These are phyloP conservation scores for Podila epicladia DNA, from an alignment of 192 early-diverging fungal species.

Conservation along the genomic window DNA sequence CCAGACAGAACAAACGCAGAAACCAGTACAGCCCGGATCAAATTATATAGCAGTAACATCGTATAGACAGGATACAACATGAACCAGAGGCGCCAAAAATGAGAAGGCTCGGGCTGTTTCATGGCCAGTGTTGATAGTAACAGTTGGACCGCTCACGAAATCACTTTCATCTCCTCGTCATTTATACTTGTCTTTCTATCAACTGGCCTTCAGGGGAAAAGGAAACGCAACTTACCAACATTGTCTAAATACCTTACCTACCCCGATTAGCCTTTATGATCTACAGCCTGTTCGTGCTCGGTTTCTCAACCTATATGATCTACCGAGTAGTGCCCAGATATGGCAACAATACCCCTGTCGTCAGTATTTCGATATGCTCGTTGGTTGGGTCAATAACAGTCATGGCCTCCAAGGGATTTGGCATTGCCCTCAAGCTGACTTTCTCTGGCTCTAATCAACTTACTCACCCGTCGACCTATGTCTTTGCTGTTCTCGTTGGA, in stretches of 20 bases:
- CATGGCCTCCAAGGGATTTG: slow-evolving; percentile 94
- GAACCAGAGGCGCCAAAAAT: too few relatives aligned
- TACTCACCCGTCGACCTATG: slow-evolving; percentile 87
- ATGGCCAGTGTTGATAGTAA: too few relatives aligned
- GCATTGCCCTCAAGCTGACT: slow-evolving; percentile 91
- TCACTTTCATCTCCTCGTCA: too few relatives aligned
- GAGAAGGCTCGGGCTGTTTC: too few relatives aligned
- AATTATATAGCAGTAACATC: too few relatives aligned
- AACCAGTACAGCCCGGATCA: too few relatives aligned
- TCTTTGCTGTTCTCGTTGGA: slow-evolving; percentile 82
- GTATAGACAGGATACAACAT: too few relatives aligned
- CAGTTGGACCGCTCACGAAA: too few relatives aligned
- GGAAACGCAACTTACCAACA: background rate
- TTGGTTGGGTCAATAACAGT: slow-evolving; percentile 93
- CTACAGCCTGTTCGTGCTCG: slow-evolving; percentile 77
- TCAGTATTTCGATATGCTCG: slow-evolving; percentile 96
- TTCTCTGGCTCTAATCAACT: slow-evolving; percentile 95
- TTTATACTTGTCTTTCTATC: too few relatives aligned
- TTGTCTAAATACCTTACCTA: background rate
- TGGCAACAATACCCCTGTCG: slow-evolving; percentile 83
- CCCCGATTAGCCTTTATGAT: slow-evolving; percentile 73
- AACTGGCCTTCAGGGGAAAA: background rate
- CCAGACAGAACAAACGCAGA: too few relatives aligned
- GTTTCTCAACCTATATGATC: slow-evolving; percentile 79
- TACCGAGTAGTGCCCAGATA: slow-evolving; percentile 79